These are phyloP conservation scores for Blastobotrys buckinghamii DNA, from an alignment of 1,139 yeast species.

Conservation along the genomic window DNA sequence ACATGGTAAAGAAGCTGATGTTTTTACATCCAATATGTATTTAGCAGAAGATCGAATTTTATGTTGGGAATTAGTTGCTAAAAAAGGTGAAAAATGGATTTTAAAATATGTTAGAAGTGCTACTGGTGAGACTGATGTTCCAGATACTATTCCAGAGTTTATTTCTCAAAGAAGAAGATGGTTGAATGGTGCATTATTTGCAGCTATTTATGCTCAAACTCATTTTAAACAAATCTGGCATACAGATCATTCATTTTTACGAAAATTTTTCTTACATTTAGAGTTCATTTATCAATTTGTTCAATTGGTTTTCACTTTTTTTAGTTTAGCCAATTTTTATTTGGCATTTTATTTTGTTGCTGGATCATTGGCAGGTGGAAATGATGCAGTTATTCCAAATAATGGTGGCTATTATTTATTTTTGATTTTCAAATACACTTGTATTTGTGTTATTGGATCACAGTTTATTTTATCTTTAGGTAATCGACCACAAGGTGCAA, in stretches of 20 bases:
- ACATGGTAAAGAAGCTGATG: slow-evolving; percentile 52
- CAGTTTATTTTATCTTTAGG: slow-evolving; percentile 91
- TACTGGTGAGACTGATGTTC: slow-evolving; percentile 96
- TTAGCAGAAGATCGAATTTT: slow-evolving; percentile 94
- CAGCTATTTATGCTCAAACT: slow-evolving; percentile 81
- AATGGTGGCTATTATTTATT: slow-evolving; percentile 66
- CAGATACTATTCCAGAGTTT: slow-evolving; percentile 84
- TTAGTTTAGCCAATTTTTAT: slow-evolving; percentile 84
- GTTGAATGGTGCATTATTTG: slow-evolving; percentile 97
- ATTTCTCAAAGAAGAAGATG: slow-evolving; percentile 95
- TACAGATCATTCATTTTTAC: slow-evolving; percentile 71
- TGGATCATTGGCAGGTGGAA: slow-evolving; percentile 61
- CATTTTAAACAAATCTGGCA: slow-evolving; percentile 77
- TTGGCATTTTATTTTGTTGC: slow-evolving; percentile 89
- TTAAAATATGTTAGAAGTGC: slow-evolving; percentile 89
- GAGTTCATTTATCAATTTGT: slow-evolving; percentile 81
- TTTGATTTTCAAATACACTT: slow-evolving; percentile 75
- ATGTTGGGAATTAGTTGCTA: slow-evolving; percentile 96
- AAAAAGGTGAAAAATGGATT: slow-evolving; percentile 82
- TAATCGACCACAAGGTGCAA: slow-evolving; percentile 91
- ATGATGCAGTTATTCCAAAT: slow-evolving; percentile 47
- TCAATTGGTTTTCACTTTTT: slow-evolving; percentile 74
- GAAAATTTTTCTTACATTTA: slow-evolving; percentile 74
- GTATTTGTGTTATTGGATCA: slow-evolving; percentile 74
- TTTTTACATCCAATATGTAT: slow-evolving; percentile 95